These are phyloP conservation scores for Mycena pura DNA, from an alignment of 768 basidiomycete species.

Conservation along the genomic window DNA sequence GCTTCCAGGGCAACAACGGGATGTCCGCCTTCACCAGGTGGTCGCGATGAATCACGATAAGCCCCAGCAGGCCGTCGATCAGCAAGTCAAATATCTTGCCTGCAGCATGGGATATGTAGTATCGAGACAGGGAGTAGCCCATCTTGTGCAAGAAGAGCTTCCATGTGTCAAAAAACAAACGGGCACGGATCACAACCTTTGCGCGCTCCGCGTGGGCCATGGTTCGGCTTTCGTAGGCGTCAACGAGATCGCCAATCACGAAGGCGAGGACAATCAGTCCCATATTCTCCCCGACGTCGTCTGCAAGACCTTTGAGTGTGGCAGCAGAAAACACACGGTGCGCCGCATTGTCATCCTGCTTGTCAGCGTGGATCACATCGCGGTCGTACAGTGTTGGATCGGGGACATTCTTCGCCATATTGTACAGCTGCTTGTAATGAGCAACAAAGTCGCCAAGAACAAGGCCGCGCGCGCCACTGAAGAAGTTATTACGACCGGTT, in stretches of 20 bases:
- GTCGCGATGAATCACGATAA: too few relatives aligned
- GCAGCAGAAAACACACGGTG: neutral
- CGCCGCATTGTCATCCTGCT: slow-evolving; percentile 13
- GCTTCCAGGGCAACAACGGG: slow-evolving; percentile 6
- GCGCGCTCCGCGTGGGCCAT: slow-evolving; percentile 5
- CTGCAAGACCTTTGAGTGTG: neutral
- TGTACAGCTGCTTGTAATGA: neutral
- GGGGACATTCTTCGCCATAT: neutral
- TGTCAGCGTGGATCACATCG: too few relatives aligned
- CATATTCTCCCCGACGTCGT: slow-evolving; percentile 1
- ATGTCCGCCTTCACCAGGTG: neutral
- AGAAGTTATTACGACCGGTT: slow-evolving; percentile 9
- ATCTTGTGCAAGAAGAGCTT: neutral
- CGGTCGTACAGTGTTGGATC: slow-evolving; percentile 1
- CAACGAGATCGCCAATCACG: slow-evolving; percentile 3
- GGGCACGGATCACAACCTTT: neutral
- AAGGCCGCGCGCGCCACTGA: slow-evolving; percentile 4
- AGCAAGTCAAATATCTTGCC: slow-evolving; percentile 7
- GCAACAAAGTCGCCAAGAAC: slow-evolving; percentile 7
- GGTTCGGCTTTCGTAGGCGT: slow-evolving; percentile 6
- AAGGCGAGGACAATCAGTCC: neutral
- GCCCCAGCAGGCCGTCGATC: slow-evolving; percentile 9
- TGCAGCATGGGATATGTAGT: slow-evolving; percentile 2
- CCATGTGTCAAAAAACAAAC: slow-evolving; percentile 8
- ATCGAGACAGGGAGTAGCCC: slow-evolving; percentile 4